A percentile compares a stretch with the other conserved stretches of the same genome.
These are phyloP conservation scores for Boletus rubescentipes DNA, from an alignment of 768 basidiomycete genomes.

Conservation along the genomic window DNA sequence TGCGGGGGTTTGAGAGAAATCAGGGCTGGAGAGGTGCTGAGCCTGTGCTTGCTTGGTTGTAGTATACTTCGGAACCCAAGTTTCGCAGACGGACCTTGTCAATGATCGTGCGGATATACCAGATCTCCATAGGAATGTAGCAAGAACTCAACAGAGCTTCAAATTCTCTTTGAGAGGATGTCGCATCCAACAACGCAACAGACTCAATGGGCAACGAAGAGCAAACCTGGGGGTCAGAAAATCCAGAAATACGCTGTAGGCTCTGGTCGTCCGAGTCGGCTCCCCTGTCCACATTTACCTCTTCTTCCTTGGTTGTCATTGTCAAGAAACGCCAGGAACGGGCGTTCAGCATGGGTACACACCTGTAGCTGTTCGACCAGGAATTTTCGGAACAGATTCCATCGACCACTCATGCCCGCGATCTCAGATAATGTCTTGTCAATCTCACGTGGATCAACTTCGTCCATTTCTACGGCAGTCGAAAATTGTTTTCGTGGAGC, in stretches of 20 bases:
- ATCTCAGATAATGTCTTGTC: conserved; percentile 89
- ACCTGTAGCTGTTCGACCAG: conserved; percentile 73
- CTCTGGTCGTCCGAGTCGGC: conserved; percentile 2
- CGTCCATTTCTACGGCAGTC: conserved; percentile 43
- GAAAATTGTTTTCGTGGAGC: conserved; percentile 33
- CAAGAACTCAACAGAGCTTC: conserved; percentile 67
- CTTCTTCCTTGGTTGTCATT: conserved; percentile 17
- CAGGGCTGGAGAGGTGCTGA: conserved; percentile 77
- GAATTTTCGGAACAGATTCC: conserved; percentile 90
- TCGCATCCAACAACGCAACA: conserved; percentile 41
- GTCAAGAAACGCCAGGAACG: not conserved
- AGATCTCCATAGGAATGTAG: conserved; percentile 87
- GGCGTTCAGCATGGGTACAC: conserved; percentile 9
- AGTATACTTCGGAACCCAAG: not conserved
- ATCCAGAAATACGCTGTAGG: not conserved
- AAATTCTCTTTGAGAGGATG: conserved; percentile 57
- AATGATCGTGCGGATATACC: conserved; percentile 85
- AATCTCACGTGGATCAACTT: conserved; percentile 84
- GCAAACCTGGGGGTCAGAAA: not conserved
- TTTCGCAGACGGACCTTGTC: conserved; percentile 64
- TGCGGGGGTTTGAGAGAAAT: conserved; percentile 59
- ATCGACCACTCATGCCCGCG: conserved; percentile 87
- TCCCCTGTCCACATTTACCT: conserved; percentile 3
- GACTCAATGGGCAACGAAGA: conserved; percentile 4
- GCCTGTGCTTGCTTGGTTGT: conserved; percentile 53